These are phyloP conservation scores for Phlegmacium glaucopus DNA, from an alignment of 768 basidiomycete genomes.

Conservation along the genomic window DNA sequence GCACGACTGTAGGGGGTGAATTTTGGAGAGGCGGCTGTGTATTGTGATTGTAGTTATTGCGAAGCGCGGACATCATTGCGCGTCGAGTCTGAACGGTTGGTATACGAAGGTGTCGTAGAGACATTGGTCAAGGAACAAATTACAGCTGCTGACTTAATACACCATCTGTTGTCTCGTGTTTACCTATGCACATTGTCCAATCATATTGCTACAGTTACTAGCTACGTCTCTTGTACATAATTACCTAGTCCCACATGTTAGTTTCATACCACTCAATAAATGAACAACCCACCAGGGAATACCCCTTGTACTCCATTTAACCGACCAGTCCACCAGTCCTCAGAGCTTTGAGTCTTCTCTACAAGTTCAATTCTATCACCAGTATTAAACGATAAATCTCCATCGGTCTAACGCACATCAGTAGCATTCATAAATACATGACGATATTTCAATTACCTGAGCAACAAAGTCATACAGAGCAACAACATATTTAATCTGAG, in stretches of 20 bases:
- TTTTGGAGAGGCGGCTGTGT: constrained; percentile 33
- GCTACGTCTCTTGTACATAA: constrained; percentile 57
- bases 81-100: constrained; percentile 41
- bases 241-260: constrained; percentile 42
- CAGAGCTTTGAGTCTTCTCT: constrained; percentile 72
- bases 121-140: constrained; percentile 10
- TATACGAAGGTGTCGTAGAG: constrained; percentile 25
- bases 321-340: constrained; percentile 98
- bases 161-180: constrained; percentile 23
- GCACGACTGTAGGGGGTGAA: constrained; percentile 51
- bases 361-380: constrained; percentile 92
- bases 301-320: constrained; percentile 81
- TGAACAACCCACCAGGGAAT: constrained; percentile 66
- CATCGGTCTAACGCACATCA: constrained; percentile 59
- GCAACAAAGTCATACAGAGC: constrained; percentile 95
- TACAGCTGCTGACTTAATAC: constrained; percentile 1
- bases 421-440: background rate
- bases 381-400: constrained; percentile 85
- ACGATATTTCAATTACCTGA: constrained; percentile 47
- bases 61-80: constrained; percentile 68
- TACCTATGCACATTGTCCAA: constrained; percentile 21
- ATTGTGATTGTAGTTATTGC: constrained; percentile 28
- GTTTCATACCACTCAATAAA: background rate
- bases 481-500: constrained; percentile 71
- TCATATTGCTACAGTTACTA: constrained; percentile 21